These are phyloP conservation scores for Umbelopsis vinacea DNA, from an alignment of 192 early-diverging fungal species.

Conservation along the genomic window DNA sequence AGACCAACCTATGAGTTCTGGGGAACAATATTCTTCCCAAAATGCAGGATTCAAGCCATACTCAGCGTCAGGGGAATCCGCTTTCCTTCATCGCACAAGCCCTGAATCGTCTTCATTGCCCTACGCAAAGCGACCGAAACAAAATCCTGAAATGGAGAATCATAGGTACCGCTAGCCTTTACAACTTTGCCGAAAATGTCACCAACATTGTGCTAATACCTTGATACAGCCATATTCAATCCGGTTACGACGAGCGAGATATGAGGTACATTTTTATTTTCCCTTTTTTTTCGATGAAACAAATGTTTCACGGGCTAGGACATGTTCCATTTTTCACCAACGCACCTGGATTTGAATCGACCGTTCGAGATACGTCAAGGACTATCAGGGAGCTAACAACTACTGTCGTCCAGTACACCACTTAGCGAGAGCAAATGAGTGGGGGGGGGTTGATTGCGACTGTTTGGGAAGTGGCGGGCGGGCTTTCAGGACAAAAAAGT, in stretches of 20 bases:
- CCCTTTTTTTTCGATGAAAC: background rate
- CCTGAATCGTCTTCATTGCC: constrained; percentile 3
- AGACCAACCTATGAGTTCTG: background rate
- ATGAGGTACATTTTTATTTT: constrained; percentile 16
- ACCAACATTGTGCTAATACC: constrained; percentile 62
- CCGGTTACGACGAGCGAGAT: constrained; percentile 32
- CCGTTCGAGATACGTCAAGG: too few relatives aligned
- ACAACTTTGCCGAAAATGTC: background rate
- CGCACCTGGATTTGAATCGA: too few relatives aligned
- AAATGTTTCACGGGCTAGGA: background rate
- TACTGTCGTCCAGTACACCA: too few relatives aligned
- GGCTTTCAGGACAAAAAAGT: too few relatives aligned
- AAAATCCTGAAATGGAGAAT: constrained; percentile 4
- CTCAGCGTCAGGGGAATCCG: background rate
- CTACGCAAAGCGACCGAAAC: constrained; percentile 3
- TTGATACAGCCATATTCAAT: constrained; percentile 27
- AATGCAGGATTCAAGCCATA: background rate
- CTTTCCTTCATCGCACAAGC: background rate
- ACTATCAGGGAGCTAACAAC: too few relatives aligned
- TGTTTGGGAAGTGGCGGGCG: too few relatives aligned
- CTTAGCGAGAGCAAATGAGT: too few relatives aligned
- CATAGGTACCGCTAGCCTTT: background rate
- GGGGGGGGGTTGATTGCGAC: too few relatives aligned
- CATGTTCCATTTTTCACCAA: too few relatives aligned
- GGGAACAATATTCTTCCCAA: background rate